Evolutionary conservation across 176 grass and related monocot genomes (phyloP).

Genomic region (Aegilops umbellulata): DNA sequence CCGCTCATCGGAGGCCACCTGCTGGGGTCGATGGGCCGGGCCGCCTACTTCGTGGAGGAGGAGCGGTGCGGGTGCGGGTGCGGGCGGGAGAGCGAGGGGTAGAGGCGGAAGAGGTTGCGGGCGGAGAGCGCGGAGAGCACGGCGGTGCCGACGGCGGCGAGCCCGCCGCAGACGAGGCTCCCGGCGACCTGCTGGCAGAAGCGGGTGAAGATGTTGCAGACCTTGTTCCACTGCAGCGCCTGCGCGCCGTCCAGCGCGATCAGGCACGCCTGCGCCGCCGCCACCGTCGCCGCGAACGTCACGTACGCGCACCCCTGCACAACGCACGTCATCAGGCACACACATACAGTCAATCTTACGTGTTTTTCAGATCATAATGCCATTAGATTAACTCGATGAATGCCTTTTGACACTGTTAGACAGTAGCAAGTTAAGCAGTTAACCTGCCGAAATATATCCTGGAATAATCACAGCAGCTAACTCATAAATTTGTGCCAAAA

Average conservation of each 20-base stretch:
- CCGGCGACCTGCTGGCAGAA: constrained; percentile 82
- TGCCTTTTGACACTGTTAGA: too few relatives aligned
- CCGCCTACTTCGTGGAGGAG: not conserved
- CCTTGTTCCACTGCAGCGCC: constrained; percentile 73
- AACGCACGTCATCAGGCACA: not conserved
- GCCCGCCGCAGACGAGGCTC: constrained; percentile 51
- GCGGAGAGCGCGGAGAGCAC: constrained; percentile 65
- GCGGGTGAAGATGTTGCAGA: constrained; percentile 94
- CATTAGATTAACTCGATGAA: too few relatives aligned
- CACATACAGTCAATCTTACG: not conserved
- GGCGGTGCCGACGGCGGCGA: constrained; percentile 43
- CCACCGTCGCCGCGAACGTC: constrained; percentile 61
- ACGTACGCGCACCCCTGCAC: constrained; percentile 47
- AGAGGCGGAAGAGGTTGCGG: constrained; percentile 65
- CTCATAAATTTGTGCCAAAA: not conserved
- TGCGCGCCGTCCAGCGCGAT: constrained; percentile 50
- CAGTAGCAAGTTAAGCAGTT: too few relatives aligned
- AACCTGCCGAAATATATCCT: too few relatives aligned
- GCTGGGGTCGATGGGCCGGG: not conserved
- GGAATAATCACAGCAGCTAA: too few relatives aligned
- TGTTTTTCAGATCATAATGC: too few relatives aligned
- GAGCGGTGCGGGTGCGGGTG: too few relatives aligned
- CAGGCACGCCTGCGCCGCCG: constrained; percentile 58
- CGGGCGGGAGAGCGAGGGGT: constrained; percentile 7
- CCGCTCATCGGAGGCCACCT: not conserved